Evolutionary conservation across 2,329 filamentous ascomycete species (phyloP), one percentile per base, ranked within the genome.

Genomic region (Hypoxylon sp.): DNA sequence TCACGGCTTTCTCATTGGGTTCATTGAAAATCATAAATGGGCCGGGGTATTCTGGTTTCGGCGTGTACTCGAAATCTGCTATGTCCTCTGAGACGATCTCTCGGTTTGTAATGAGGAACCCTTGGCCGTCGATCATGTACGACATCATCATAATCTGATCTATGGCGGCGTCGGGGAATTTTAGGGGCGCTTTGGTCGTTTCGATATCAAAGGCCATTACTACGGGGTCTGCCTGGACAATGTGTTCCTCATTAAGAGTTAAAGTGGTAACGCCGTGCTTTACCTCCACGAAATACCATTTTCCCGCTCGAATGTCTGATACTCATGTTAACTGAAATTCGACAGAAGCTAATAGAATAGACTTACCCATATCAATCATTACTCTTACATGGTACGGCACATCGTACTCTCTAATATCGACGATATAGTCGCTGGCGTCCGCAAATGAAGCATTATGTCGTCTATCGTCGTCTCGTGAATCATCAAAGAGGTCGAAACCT

Each of bases 131-230:
- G 76, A 99, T 98, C 97, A 99, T 99, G 84, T 99, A 99, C 33
- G 97, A 99, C 79, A 99, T 95, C 96, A 99, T 99, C 95, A 99
- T 99, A 77, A 99, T 92, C 79, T 97, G 95, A 82, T 99, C 96
- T 70, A 97, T 91, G 3, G 94, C 88, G 1, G 96, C 91, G 78
- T 99, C 97, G 27, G 96, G 97, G 75, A 99, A 99, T 80, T 99
- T 99, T 61, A 99, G 85, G 1, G 97, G 96, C 14, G 96, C 85
- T 78, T 99, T 99, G 4, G 93, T 95, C 2, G 96, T 99, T 82
- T 99, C 96, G 77, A 99, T 99, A 89, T 99, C 96, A 82, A 91
- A 99, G n/a, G 96, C 96, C 87, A 99, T 92, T 20, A 99, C 93
- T n/a, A 98, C 93, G 0, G 96, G 96, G 77, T 99, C 96, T 22